A percentile compares a stretch with the other conserved stretches of the same genome.
These are phyloP conservation scores for Triangularia verruculosa DNA, from an alignment of 2,329 filamentous ascomycete species.

Conservation along the genomic window DNA sequence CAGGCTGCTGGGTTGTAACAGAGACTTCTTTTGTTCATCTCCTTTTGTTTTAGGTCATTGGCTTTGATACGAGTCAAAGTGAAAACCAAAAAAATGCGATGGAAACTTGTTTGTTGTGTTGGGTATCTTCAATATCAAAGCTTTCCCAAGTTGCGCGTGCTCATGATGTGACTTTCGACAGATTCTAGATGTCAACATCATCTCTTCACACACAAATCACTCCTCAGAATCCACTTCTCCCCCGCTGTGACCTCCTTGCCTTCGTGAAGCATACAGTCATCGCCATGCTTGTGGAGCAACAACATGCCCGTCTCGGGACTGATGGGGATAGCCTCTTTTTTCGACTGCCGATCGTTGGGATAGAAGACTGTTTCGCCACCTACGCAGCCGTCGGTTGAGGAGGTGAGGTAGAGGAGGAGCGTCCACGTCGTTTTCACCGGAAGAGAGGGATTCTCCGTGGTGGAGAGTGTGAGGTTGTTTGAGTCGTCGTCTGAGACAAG, in stretches of 20 bases:
- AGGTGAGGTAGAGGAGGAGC: constrained; percentile 81
- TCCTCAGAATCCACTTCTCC: constrained; percentile 89
- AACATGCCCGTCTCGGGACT: constrained; percentile 79
- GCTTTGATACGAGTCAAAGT: too few relatives aligned
- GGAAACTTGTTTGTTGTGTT: too few relatives aligned
- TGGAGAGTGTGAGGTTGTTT: constrained; percentile 64
- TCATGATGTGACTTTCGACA: too few relatives aligned
- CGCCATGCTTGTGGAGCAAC: constrained; percentile 82
- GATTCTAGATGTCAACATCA: too few relatives aligned
- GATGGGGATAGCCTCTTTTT: constrained; percentile 66
- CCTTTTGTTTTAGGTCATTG: background rate
- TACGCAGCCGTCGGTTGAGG: constrained; percentile 66
- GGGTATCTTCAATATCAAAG: too few relatives aligned
- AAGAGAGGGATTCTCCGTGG: constrained; percentile 36
- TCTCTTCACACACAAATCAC: constrained; percentile 67
- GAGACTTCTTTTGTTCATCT: background rate
- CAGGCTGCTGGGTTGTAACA: background rate
- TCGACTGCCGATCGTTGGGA: constrained; percentile 58
- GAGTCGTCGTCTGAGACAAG: constrained; percentile 72
- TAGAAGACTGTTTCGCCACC: constrained; percentile 95
- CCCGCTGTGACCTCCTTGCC: constrained; percentile 74
- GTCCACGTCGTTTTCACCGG: constrained; percentile 84
- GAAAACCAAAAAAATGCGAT: too few relatives aligned
- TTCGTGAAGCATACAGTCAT: constrained; percentile 87
- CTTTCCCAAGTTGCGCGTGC: too few relatives aligned